phyloP scores from a whole-genome alignment of 106 monocot genomes.

The Hemerocallis citrina region DNA sequence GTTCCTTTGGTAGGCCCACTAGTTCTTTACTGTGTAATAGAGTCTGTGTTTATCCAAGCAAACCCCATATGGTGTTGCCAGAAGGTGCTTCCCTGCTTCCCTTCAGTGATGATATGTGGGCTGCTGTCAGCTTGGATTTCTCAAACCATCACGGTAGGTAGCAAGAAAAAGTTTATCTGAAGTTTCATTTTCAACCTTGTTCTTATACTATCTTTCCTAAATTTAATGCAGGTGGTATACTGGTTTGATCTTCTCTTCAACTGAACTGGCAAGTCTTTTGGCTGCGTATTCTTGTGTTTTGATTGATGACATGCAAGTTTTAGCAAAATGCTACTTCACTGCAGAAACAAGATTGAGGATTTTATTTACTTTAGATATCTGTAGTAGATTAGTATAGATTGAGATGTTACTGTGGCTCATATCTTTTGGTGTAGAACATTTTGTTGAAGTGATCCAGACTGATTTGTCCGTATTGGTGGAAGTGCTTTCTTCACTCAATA shows the following conservation, averaged over 20 bases:
- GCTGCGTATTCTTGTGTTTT: neutral
- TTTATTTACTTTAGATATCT: no score
- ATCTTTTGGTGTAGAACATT: no score
- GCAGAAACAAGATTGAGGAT: neutral
- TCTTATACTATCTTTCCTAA: neutral
- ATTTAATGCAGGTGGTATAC: slow-evolving; percentile 1
- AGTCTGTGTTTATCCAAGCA: slow-evolving; percentile 45
- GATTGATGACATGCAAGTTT: neutral
- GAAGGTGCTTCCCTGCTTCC: slow-evolving; percentile 40
- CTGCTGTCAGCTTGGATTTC: slow-evolving; percentile 46
- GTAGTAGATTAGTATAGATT: no score
- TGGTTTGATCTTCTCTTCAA: slow-evolving; percentile 1
- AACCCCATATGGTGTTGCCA: slow-evolving; percentile 33
- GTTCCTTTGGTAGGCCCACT: neutral
- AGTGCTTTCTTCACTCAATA: no score
- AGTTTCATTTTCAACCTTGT: neutral
- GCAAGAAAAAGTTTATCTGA: neutral
- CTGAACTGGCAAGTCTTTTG: neutral
- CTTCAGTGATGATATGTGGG: slow-evolving; percentile 64
- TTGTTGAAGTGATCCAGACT: no score
- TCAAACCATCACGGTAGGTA: slow-evolving; percentile 5
- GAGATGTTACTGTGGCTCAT: no score
- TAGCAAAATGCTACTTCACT: neutral
- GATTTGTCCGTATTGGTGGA: no score
- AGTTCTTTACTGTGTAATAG: slow-evolving; percentile 21